Evolutionary conservation across 2,329 filamentous ascomycete species (phyloP).

Genomic region (Aspergillus unguis): DNA sequence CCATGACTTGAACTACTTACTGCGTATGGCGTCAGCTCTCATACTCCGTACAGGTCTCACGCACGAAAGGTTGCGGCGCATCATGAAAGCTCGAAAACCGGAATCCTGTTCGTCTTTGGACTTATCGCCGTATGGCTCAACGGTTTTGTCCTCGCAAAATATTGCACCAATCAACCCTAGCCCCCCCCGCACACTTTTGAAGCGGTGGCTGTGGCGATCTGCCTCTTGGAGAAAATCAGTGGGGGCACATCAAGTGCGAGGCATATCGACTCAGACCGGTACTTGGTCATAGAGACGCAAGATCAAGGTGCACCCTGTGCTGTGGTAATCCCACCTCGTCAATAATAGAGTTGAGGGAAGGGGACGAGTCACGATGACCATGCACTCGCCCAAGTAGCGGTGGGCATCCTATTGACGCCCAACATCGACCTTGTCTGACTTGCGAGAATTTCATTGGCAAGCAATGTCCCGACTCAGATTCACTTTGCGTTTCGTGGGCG

Average conservation of each 20-base stretch:
- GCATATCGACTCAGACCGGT: neutral
- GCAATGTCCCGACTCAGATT: constrained; percentile 26
- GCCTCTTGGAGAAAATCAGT: constrained; percentile 8
- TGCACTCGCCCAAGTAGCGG: constrained; percentile 9
- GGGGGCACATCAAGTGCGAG: constrained; percentile 1
- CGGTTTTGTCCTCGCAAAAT: constrained; percentile 25
- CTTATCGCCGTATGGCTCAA: constrained; percentile 14
- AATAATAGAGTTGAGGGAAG: constrained; percentile 6
- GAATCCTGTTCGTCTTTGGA: neutral
- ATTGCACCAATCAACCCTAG: constrained; percentile 25
- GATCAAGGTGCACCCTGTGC: constrained; percentile 7
- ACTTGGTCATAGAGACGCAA: neutral
- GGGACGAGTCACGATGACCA: neutral
- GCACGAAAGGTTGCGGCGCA: neutral
- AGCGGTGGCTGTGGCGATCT: constrained; percentile 29
- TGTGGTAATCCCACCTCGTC: constrained; percentile 7
- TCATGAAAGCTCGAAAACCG: neutral
- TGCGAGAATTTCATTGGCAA: constrained; percentile 24
- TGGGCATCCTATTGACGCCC: constrained; percentile 20
- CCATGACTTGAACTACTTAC: neutral
- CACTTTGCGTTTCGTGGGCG: constrained; percentile 21
- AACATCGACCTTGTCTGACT: constrained; percentile 19
- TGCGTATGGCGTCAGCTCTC: constrained; percentile 1
- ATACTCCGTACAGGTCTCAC: neutral
- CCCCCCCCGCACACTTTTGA: constrained; percentile 23